Base-by-base conservation (phyloP, 257 asterid genomes). In the Fraxinus pennsylvanica region DNA sequence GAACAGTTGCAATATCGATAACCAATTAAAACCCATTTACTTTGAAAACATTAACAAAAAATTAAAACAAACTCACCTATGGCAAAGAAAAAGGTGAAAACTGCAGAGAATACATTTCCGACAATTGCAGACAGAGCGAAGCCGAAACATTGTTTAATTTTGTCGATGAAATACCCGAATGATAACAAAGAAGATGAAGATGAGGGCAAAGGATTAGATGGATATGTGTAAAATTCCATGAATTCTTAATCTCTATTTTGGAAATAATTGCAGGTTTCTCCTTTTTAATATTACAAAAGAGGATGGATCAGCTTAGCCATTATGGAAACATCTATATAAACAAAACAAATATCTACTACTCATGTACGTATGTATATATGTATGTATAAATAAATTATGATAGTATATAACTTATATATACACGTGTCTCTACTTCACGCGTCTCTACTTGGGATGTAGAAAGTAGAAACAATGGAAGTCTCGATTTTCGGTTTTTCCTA, bases 21-120 rank as follows among this genome's bases (percentile, higher is more conserved):
- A 68, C 19, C 39, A 72, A 38, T 10, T 3, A 52, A 76, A 74
- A 76, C 77, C 29, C 80, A 27, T 22, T 22, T 15, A 3, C 4
- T 25, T 27, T 25, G 32, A 71, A 72, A 67, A 19, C 9, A 9
- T 50, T 25, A 72, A 30, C 68, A 43, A 81, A 76, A 12, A 25
- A 25, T 29, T 10, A 12, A 9, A 38, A 10, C 14, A 35, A 22
- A 76, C 93, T 78, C 61, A 95, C 99, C 96, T 74, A 92, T 79
- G 45, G 99, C 99, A 78, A 93, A 93, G 94, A 93, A 89, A 78
- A 96, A 93, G 57, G 98, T 96, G 82, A 93, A 89, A 82, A 96
- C 86, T 29, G 97, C 97, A 27, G 98, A 93, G 84, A 93, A 89
- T 73, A 96, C 92, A 86, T 89, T 93, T 68, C 97, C 98, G 67